Base-by-base conservation (phyloP, 495 filamentous ascomycete genomes). In the Hypoxylon intermedium region DNA sequence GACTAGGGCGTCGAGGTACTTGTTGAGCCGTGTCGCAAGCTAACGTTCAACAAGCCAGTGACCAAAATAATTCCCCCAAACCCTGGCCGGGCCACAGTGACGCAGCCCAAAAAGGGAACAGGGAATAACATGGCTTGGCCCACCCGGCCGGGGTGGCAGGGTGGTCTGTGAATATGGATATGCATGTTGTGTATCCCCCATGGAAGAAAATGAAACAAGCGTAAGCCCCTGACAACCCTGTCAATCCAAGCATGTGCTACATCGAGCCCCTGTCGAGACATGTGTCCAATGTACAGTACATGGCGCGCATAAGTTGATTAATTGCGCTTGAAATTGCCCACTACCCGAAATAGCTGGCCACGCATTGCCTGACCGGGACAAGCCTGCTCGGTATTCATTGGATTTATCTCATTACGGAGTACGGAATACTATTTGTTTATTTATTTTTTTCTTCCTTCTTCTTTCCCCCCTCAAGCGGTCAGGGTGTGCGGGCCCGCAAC, bases 131-230 rank as follows among this genome's bases (percentile, higher is more conserved):
- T 37, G 51, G 26, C 45, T 55, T 52, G 36, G 48, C 34, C 42
- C 43, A 37, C 26, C 31, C 12, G 42, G 38, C 53, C 36, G 48
- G 53, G 60, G 53, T 40, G 43, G 44, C n/a, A n/a, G n/a, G n/a
- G 20, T 40, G 43, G 44, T 28, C 43, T 61, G 52, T 44, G 30
- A 26, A 40, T 48, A 31, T 53, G 53, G 21, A 49, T 56, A 44
- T 64, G 54, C 53, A 53, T 13, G 51, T 37, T 40, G 51, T 64
- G 46, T 58, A 43, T 38, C 49, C 56, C 55, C 62, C 62, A 52
- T 60, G 46, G 62, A 65, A 65, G 62, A 59, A 65, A 65, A 60
- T 65, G 62, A 65, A 65, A 65, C 62, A 65, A 60, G 62, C 62
- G 47, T 65, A 65, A 56, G 62, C 62, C 62, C 60, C 62, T 56